Evolutionary conservation across 805 yeast species (phyloP).

Genomic region (Nakazawaea pomicola): DNA sequence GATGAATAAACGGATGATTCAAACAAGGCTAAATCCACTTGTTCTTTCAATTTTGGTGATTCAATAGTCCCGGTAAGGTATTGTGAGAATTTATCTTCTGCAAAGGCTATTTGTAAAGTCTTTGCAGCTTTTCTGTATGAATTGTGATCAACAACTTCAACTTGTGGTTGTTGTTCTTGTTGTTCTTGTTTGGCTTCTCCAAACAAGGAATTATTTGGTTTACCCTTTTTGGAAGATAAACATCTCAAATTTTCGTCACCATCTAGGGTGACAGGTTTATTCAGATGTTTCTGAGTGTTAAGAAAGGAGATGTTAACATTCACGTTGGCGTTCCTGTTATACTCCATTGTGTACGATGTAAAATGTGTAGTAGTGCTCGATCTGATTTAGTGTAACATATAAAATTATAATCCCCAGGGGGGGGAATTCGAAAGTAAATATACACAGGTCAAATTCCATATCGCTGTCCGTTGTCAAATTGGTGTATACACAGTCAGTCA

Average conservation of each 20-base stretch:
- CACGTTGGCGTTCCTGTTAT: slow-evolving; percentile 12
- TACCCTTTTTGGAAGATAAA: slow-evolving; percentile 11
- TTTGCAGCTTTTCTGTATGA: slow-evolving; percentile 30
- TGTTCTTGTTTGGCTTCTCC: neutral
- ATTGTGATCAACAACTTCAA: slow-evolving; percentile 23
- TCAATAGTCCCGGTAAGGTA: slow-evolving; percentile 26
- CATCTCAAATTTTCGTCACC: slow-evolving; percentile 13
- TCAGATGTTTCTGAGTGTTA: slow-evolving; percentile 5
- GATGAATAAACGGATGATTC: slow-evolving; percentile 49
- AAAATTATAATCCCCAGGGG: no score
- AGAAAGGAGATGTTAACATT: slow-evolving; percentile 10
- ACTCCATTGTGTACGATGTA: slow-evolving; percentile 8
- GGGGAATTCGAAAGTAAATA: no score
- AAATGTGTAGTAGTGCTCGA: neutral
- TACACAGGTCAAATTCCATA: no score
- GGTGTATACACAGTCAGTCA: no score
- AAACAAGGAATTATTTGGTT: slow-evolving; percentile 11
- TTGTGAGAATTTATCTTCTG: slow-evolving; percentile 28
- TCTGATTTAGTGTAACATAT: neutral
- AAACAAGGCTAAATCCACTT: slow-evolving; percentile 37
- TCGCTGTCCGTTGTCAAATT: no score
- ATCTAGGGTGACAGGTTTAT: slow-evolving; percentile 4
- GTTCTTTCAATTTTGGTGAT: slow-evolving; percentile 24
- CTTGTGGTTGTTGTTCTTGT: slow-evolving; percentile 9
- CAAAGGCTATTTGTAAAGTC: slow-evolving; percentile 28